A percentile compares a stretch with the other conserved stretches of the same genome.
Conservation (phyloP, 352 stramenopile species). For the Pythium periplocum region DNA sequence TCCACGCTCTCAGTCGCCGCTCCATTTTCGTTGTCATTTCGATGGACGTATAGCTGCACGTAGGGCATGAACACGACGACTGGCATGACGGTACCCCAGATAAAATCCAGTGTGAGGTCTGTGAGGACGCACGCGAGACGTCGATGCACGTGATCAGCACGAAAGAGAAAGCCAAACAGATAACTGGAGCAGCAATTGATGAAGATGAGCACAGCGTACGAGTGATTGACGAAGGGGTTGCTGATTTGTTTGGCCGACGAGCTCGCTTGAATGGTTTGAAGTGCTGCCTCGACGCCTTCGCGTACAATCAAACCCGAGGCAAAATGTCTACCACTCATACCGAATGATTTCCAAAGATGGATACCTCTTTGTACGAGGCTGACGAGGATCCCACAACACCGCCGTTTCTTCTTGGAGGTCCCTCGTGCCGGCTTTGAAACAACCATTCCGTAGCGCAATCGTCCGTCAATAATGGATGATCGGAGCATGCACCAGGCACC, state of each 20-base stretch:
- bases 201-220: slow-evolving; percentile 12
- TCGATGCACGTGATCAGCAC: not conserved
- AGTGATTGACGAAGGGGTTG: slow-evolving; percentile 13
- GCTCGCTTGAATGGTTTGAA: no score
- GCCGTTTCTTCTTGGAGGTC: no score
- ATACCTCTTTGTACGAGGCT: no score
- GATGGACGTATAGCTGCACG: not conserved
- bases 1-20: slow-evolving; percentile 5
- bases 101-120: slow-evolving; percentile 20
- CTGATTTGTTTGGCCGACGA: slow-evolving; percentile 4
- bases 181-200: slow-evolving; percentile 4
- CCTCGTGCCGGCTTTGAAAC: no score
- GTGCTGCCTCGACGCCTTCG: no score
- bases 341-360: no score
- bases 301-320: no score
- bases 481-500: no score
- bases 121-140: slow-evolving; percentile 13
- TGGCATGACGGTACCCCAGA: slow-evolving; percentile 19
- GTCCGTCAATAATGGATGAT: no score
- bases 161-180: not conserved
- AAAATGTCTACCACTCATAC: no score
- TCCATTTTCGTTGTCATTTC: not conserved
- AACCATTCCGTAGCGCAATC: no score
- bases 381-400: no score
- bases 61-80: slow-evolving; percentile 16